phyloP scores from a whole-genome alignment of 1,284 basidiomycete species.

The Sporisorium sorghi region DNA sequence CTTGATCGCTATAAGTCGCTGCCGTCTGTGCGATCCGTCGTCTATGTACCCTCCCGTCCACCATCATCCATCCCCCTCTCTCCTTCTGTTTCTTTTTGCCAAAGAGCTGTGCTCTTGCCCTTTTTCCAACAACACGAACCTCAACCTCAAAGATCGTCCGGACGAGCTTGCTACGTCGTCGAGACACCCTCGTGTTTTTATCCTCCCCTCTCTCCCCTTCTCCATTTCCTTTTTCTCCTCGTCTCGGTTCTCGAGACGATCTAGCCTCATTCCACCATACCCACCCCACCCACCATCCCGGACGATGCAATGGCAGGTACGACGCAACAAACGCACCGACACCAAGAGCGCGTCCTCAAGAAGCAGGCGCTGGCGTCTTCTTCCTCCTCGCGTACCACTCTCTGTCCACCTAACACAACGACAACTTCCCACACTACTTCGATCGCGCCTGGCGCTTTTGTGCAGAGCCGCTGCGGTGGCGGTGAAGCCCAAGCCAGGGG shows the following conservation, averaged over 20 bases:
- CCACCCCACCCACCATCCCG: background rate
- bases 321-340: slow-evolving; percentile 9
- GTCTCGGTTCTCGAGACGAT: slow-evolving; percentile 31
- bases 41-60: slow-evolving; percentile 7
- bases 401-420: slow-evolving; percentile 19
- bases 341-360: slow-evolving; percentile 21
- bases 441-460: slow-evolving; percentile 10
- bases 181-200: slow-evolving; percentile 12
- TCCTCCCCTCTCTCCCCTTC: background rate
- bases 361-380: slow-evolving; percentile 45
- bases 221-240: slow-evolving; percentile 8
- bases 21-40: too few relatives aligned
- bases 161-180: slow-evolving; percentile 23
- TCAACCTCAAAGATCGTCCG: slow-evolving; percentile 30
- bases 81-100: slow-evolving; percentile 31
- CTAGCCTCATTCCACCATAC: slow-evolving; percentile 19
- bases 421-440: slow-evolving; percentile 9
- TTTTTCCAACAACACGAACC: slow-evolving; percentile 5
- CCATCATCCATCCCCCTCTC: slow-evolving; percentile 28
- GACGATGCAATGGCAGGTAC: slow-evolving; percentile 47
- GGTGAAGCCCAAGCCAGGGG: background rate
- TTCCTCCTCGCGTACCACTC: slow-evolving; percentile 33
- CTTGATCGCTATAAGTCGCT: too few relatives aligned
- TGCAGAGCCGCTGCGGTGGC: too few relatives aligned
- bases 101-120: slow-evolving; percentile 46